Evolutionary conservation across 176 grass and related monocot species (phyloP), one percentile per base, ranked within the genome.

Genomic region (Hyparrhenia diplandra): DNA sequence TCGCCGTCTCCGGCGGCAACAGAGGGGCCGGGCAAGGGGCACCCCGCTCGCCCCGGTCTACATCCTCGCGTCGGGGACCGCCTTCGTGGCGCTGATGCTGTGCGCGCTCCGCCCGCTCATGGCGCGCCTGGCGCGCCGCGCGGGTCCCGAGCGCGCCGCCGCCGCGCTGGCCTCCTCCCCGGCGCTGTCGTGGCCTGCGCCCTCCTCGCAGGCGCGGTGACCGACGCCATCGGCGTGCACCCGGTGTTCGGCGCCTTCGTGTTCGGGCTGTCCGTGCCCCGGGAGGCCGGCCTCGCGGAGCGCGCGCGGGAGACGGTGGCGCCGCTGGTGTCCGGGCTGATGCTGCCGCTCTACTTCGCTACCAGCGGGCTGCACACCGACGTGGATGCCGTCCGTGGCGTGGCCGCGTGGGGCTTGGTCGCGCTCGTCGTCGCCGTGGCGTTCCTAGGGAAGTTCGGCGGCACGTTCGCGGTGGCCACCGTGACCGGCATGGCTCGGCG

Each of bases 291-390:
- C n/a, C 76, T 94, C 76, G 84, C 91, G 30, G 85, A 60, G 34
- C 52, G 74, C 42, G 60, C 80, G 4, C 87, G 75, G 9, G 91
- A 90, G 69, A 21, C 65, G 40, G 85, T 94, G 46, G 88, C 90
- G 82, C 88, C 90, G 77, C 87, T 94, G 16, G 88, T 94, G 10
- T 73, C 85, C 11, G 88, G 85, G 13, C 79, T 94, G 17, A 64
- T 94, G 65, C 84, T 94, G 54, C 91, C 91, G 46, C 77, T 94
- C 69, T 90, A 90, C 79, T 94, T 94, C 64, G 88, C 88, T 34
- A 81, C 85, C 45, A 94, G 91, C 62, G 88, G 91, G 29, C 27
- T 94, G 51, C 85, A 81, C 64, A 94, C 91, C n/a, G 55, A 94
- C 72, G 65, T 94, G 8, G 83, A 83, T 6, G 29, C 42, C 68